Evolutionary conservation across 2,329 filamentous ascomycete species (phyloP), one percentile per base, ranked within the genome.

Genomic region (Fusarium devonianum): DNA sequence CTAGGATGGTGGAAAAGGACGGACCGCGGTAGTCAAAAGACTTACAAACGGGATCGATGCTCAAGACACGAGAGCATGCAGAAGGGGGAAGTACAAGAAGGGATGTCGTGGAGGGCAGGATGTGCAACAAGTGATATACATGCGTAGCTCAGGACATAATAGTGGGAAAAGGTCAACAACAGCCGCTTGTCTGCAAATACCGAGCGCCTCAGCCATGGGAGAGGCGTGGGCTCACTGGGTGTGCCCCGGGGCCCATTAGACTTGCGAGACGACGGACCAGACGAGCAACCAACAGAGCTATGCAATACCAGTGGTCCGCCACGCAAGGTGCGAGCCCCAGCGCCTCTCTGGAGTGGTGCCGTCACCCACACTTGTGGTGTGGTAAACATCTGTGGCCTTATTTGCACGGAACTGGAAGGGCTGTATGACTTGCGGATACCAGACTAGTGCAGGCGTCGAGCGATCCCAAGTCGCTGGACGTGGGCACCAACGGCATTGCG

Each of bases 371-470:
- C 62, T 49, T 62, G 60, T 60, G 53, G 58, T 54, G 53, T 50
- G 48, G 53, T 52, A 43, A 62, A 60, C 46, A 53, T 54, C 53
- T 56, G 53, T 62, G 60, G 58, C 62, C 60, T 62, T 65, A 65
- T 64, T 65, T 59, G 50, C 62, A 58, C 58, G 49, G 50, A 28
- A 59, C 28, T 49, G 17, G 47, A 58, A 40, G 50, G 48, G 35
- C 54, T 61, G 50, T 39, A 65, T 65, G 62, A 64, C 62, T 62
- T 64, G 62, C 62, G 62, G 62, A 65, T 57, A n/a, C n/a, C n/a
- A n/a, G n/a, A 60, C 57, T 63, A 65, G 62, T 56, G 57, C 58
- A 49, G 51, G 44, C 47, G 38, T 59, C 40, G 46, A 58, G 56
- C 58, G 55, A 63, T 65, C 60, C 60, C 58, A 62, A 52, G 48